Evolutionary conservation across 2,329 filamentous ascomycete genomes (phyloP), one percentile per base, ranked within the genome.

Genomic region (Fusarium nanum): DNA sequence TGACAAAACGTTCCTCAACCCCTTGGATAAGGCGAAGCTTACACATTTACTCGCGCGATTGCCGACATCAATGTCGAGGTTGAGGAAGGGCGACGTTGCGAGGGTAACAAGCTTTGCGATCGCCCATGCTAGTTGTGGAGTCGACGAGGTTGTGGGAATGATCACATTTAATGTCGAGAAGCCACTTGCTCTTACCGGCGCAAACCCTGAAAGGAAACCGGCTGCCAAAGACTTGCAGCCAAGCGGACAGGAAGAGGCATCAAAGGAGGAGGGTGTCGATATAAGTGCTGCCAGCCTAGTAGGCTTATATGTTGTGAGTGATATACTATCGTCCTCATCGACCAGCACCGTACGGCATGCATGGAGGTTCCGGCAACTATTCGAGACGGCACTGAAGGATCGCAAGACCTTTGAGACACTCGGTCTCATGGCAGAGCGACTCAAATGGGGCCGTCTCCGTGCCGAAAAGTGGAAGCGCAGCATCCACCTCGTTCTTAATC

Each of bases 101-200:
- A 88, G 94, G 7, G 86, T 98, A 4, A 95, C 94, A 2, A 88
- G 91, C 5, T 98, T 98, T 80, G 94, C 94, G 14, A 93, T 98
- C 59, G 91, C 91, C 4, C 93, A 98, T 77, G 92, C 94, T 3
- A 93, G 91, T 41, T 87, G 89, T 22, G 96, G 94, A 18, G 92
- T 93, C 14, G 92, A 97, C 69, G 96, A 98, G 81, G 91, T 98
- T 37, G 94, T 97, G n/a, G 88, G 95, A 52, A 88, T 97, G 81
- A 90, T 98, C 40, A 87, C 97, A 1, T 86, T 89, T 2, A 98
- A 99, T 74, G 85, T 98, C 34, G 85, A 92, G 63, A 88, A 86
- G 54, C 96, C 96, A 0, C 89, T 97, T 61, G 87, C 90, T 8
- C 88, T 91, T 70, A 93, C 90, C 2, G 87, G 86, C 9, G 92